Conservation (phyloP, 768 basidiomycete genomes). For the Russula earlei region DNA sequence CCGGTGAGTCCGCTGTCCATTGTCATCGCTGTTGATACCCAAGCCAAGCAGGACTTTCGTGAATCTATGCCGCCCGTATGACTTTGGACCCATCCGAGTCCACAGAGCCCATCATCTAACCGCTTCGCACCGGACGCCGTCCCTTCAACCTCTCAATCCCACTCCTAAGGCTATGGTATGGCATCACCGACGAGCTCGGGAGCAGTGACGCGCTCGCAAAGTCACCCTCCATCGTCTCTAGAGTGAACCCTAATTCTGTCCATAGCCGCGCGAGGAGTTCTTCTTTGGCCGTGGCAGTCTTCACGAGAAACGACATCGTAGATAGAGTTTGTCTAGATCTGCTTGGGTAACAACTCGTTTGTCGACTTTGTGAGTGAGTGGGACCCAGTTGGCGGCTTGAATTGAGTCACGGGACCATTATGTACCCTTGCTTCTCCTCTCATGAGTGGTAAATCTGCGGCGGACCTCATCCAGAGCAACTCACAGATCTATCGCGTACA, state of each 20-base stretch:
- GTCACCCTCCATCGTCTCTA: conserved; percentile 58
- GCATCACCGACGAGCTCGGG: conserved; percentile 52
- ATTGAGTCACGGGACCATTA: conserved; percentile 30
- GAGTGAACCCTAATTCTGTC: conserved; percentile 55
- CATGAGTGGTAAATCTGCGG: neutral
- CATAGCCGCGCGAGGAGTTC: conserved; percentile 59
- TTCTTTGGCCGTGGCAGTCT: conserved; percentile 25
- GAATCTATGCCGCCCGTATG: neutral
- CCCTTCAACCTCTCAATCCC: conserved; percentile 57
- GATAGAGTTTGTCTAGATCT: conserved; percentile 50
- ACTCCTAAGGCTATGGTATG: conserved; percentile 54
- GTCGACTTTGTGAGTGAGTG: conserved; percentile 21
- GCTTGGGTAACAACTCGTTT: conserved; percentile 39
- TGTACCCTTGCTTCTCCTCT: neutral
- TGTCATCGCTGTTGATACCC: too few species aligned
- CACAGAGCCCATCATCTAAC: conserved; percentile 23
- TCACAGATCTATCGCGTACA: conserved; percentile 9
- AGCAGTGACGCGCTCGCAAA: conserved; percentile 61
- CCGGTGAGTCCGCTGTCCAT: too few species aligned
- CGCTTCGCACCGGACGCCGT: conserved; percentile 41
- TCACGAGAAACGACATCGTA: conserved; percentile 46
- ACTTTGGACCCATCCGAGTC: neutral
- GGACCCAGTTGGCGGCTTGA: conserved; percentile 29
- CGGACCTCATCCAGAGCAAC: conserved; percentile 8
- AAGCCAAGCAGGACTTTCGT: too few species aligned